These are phyloP conservation scores for Henningerozyma blattae DNA, from an alignment of 805 yeast genomes.

Conservation along the genomic window DNA sequence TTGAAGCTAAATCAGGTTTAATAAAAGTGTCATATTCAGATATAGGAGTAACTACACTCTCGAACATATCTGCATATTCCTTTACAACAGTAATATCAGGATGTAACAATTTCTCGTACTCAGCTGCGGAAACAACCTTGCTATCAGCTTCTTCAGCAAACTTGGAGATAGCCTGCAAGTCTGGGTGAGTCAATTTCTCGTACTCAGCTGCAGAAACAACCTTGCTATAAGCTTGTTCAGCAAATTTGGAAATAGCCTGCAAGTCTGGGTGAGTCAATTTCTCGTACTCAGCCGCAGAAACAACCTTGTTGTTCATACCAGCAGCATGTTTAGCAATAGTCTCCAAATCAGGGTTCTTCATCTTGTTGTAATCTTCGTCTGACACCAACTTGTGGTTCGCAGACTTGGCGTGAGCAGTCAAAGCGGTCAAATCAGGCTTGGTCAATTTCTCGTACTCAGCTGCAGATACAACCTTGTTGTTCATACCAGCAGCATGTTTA, in stretches of 20 bases:
- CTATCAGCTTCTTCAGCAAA: not conserved
- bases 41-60: not conserved
- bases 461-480: not conserved
- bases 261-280: not conserved
- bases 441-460: not conserved
- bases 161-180: not conserved
- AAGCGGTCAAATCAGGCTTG: not conserved
- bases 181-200: not conserved
- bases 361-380: not conserved
- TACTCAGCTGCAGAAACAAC: not conserved
- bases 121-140: not conserved
- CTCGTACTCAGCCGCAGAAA: not conserved
- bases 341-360: not conserved
- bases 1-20: not conserved
- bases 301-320: not conserved
- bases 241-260: not conserved
- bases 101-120: not conserved
- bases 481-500: not conserved
- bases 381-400: not conserved
- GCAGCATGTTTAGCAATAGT: not conserved
- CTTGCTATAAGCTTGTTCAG: not conserved
- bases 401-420: not conserved
- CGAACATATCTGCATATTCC: not conserved
- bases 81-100: not conserved
- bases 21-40: not conserved